Base-by-base conservation (phyloP, 768 basidiomycete species). In the Coprinopsis sp. region DNA sequence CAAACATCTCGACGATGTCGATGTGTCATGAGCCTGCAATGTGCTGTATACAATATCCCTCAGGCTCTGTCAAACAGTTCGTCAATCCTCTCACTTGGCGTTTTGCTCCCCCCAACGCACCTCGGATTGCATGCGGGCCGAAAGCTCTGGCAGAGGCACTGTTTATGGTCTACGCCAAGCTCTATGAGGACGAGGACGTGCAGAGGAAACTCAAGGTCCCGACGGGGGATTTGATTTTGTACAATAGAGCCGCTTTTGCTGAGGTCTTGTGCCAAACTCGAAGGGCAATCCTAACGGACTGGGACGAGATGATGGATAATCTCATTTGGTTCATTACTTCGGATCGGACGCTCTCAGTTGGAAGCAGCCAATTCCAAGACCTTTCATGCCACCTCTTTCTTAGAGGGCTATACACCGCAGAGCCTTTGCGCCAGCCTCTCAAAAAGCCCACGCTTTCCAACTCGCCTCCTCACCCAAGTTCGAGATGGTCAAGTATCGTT, bases 191-290 rank as follows among this genome's bases (percentile, higher is more conserved):
- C 6, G 76, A 79, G 37, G 56, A 70, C 42, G 21, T 33, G n/a
- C 29, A 46, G 21, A 22, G n/a, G 27, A 51, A 24, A 19, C 5
- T 19, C 8, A 8, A 11, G 38, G 38, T 18, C 5, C 21, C 5
- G 22, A 24, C 13, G 18, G 11, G 5, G 13, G 18, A 23, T 8
- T 11, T 19, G 10, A 16, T 24, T 7, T 74, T 76, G 49, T 79
- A 82, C 51, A 66, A 59, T 11, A 70, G 81, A 14, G 61, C 62
- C 25, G 73, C 67, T 28, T 79, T 81, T 38, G 76, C 61, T 1
- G 51, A 64, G 2, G 57, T 84, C 16, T 23, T 39, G 6, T 39
- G 5, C 6, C 23, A 21, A 25, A 19, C 25, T 23, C 21, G 38
- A 25, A 6, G 19, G 18, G 60, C 63, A 30, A 58, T 72, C 0